Conservation (phyloP, 257 asterid genomes). For the Nicotiana undulata region DNA sequence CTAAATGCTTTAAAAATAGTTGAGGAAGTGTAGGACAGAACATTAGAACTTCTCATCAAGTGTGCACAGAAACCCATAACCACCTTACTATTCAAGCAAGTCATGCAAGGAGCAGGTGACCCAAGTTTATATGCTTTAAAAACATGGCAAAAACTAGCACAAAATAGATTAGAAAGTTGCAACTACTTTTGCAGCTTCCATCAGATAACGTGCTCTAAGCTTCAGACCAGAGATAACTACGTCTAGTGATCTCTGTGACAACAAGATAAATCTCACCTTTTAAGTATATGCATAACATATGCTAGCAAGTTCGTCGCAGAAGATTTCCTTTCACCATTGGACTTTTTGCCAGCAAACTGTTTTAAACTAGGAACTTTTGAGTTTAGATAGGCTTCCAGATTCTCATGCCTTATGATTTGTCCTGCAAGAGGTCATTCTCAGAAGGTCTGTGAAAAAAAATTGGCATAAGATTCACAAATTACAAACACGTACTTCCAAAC, state of each 20-base stretch:
- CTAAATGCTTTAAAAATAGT: not conserved
- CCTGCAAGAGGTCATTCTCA: constrained; percentile 49
- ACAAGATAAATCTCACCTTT: constrained; percentile 48
- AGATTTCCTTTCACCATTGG: constrained; percentile 47
- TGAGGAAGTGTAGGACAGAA: not conserved
- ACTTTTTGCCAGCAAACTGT: constrained; percentile 31
- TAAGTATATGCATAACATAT: constrained; percentile 54
- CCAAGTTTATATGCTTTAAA: not conserved
- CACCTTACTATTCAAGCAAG: not conserved
- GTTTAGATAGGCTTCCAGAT: constrained; percentile 60
- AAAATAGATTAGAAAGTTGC: not conserved
- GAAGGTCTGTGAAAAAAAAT: constrained; percentile 16
- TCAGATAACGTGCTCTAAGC: not conserved
- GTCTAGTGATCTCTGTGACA: not conserved
- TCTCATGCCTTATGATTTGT: constrained; percentile 80
- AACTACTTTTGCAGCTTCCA: not conserved
- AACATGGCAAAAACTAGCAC: not conserved
- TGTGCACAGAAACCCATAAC: not conserved
- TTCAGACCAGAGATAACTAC: not conserved
- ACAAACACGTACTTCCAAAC: constrained; percentile 66
- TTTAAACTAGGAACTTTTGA: constrained; percentile 78
- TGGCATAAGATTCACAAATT: not conserved
- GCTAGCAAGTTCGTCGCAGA: constrained; percentile 46
- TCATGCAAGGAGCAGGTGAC: not conserved
- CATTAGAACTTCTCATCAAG: not conserved